A percentile compares a stretch with the other conserved stretches of the same genome.
These are phyloP conservation scores for Parathielavia appendiculata DNA, from an alignment of 495 filamentous ascomycete genomes.

Conservation along the genomic window DNA sequence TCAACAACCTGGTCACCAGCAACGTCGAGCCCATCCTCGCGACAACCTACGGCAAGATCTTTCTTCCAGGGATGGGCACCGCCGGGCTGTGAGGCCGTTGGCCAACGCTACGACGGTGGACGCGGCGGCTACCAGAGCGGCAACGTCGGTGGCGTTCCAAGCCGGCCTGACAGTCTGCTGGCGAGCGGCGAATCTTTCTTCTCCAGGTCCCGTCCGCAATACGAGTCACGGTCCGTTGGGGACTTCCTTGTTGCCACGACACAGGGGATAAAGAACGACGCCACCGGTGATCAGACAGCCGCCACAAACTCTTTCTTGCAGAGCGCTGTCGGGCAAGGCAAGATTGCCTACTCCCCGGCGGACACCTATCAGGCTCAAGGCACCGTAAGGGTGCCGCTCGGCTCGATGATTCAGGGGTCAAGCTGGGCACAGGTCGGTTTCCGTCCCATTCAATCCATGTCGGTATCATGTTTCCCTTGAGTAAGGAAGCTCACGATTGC, in stretches of 20 bases:
- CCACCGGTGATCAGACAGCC: neutral
- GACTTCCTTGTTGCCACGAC: neutral
- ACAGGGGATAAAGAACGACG: neutral
- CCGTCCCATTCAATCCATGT: no score
- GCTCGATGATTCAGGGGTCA: neutral
- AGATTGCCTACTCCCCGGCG: neutral
- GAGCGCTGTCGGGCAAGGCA: neutral
- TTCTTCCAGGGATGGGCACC: neutral
- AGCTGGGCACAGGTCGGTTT: constrained; percentile 1
- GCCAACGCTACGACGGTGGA: neutral
- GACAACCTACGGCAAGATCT: neutral
- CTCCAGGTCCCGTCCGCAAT: neutral
- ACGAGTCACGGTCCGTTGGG: neutral
- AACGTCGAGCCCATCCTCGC: neutral
- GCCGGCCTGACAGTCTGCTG: neutral
- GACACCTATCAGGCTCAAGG: neutral
- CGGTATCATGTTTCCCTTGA: neutral
- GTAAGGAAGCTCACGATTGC: neutral
- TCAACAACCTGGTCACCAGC: neutral
- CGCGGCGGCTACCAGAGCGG: neutral
- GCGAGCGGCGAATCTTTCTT: neutral
- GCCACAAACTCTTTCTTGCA: neutral
- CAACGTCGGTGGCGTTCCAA: neutral
- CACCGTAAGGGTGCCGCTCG: neutral
- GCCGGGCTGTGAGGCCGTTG: neutral